Base-by-base conservation (phyloP, 2,329 filamentous ascomycete genomes). In the Botrytis byssoidea region DNA sequence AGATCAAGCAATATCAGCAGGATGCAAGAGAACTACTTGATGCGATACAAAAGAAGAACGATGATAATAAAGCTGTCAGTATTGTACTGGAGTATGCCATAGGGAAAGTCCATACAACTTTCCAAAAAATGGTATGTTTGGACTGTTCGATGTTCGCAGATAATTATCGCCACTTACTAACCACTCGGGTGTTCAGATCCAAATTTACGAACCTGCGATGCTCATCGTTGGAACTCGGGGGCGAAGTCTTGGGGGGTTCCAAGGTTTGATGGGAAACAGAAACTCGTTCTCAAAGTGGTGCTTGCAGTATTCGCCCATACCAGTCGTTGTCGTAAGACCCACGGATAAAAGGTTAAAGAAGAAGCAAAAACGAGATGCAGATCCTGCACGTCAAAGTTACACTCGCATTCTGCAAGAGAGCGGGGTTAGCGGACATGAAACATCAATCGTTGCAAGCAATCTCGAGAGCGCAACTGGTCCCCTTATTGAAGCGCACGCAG, bases 271-370 rank as follows among this genome's bases (percentile, higher is more conserved):
- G 8, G 89, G 88, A 18, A 91, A 91, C 44, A 79, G 79, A 55
- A 82, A 81, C 63, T 92, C 89, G 4, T 90, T 93, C 35, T 92
- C 90, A 16, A 93, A 93, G 81, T 93, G 92, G 82, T 93, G 91
- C 79, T 84, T 93, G 29, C 91, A 93, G 79, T 90, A 92, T 79
- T 92, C 90, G 0, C 91, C 91, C 0, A 90, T 93, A 20, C 91
- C 91, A 1, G 91, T 93, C 22, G 91, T 93, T 67, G 91, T 93
- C 59, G 91, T 93, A 1, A 87, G 91, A 8, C 91, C 91, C 32
- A 89, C 88, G 14, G 88, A 88, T 29, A 92, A 92, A 82, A 87
- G 91, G 25, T 86, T 91, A 79, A 92, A 92, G 82, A 92, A 92
- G 82, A 92, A 92, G 81, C 86, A 85, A 77, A 93, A 93, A 82